A percentile compares a stretch with the other conserved stretches of the same genome.
These are phyloP conservation scores for Citrus medica DNA, from an alignment of 345 rosid genomes.

Conservation along the genomic window DNA sequence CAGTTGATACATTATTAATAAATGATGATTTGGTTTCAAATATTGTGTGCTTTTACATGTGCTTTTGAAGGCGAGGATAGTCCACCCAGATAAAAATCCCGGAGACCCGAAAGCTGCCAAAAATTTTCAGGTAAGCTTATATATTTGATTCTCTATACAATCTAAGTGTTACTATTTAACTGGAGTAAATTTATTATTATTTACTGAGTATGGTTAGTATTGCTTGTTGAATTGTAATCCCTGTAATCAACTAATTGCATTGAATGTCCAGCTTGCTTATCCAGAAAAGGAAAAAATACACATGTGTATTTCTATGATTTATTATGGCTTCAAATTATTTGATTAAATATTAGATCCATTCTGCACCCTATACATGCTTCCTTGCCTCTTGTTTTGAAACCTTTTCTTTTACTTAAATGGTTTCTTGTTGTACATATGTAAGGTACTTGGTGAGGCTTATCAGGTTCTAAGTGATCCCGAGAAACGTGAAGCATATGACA, in stretches of 20 bases:
- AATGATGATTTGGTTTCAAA: not conserved
- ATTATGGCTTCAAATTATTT: not conserved
- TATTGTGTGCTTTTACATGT: not conserved
- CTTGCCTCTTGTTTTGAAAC: not conserved
- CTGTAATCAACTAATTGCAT: not conserved
- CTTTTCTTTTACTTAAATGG: conserved; percentile 15
- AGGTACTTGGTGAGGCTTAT: conserved; percentile 95
- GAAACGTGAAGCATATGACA: conserved; percentile 84
- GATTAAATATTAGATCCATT: not conserved
- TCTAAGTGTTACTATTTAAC: not conserved
- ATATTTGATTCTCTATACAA: not conserved
- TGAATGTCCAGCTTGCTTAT: not conserved
- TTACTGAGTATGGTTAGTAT: not conserved
- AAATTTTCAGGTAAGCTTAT: conserved; percentile 72
- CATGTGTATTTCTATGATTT: not conserved
- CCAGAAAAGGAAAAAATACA: not conserved
- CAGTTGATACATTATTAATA: not conserved
- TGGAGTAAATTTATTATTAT: not conserved
- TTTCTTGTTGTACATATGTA: conserved; percentile 14
- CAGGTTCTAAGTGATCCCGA: conserved; percentile 89
- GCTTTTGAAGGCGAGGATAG: conserved; percentile 69
- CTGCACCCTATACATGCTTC: not conserved
- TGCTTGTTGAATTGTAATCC: not conserved
- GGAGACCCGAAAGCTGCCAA: conserved; percentile 85
- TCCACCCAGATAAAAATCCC: conserved; percentile 96